Percentiles rank a stretch among this genome's conserved stretches.
These are phyloP conservation scores for Rhodomyrtus tomentosa DNA, from an alignment of 345 rosid genomes.

Conservation along the genomic window DNA sequence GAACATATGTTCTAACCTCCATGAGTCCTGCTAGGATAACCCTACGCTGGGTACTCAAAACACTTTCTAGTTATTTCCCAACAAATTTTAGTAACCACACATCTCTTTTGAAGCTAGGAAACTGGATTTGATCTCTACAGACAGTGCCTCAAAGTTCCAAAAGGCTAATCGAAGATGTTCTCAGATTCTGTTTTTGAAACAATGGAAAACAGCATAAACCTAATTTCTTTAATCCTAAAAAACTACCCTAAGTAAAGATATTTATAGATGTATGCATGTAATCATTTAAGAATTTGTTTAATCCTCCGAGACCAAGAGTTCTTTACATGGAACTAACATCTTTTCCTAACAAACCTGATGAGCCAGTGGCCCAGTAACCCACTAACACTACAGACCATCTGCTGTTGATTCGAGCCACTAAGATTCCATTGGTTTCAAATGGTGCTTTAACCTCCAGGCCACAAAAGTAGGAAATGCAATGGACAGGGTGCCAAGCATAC, in stretches of 20 bases:
- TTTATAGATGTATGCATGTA: neutral
- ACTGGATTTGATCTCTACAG: neutral
- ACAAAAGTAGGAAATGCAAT: neutral
- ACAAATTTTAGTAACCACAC: neutral
- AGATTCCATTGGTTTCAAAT: neutral
- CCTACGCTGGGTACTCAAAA: neutral
- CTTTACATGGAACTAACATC: neutral
- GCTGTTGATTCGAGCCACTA: neutral
- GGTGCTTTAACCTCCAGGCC: neutral
- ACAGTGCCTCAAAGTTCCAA: neutral
- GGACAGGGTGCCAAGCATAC: neutral
- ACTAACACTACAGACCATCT: neutral
- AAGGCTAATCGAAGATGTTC: neutral
- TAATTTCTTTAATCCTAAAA: neutral
- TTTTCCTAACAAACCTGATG: neutral
- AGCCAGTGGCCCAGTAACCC: neutral
- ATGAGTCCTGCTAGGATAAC: neutral
- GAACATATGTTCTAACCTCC: neutral
- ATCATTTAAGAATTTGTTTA: neutral
- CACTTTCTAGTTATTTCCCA: neutral
- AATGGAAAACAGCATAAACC: neutral
- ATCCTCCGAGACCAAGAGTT: neutral
- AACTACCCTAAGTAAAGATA: neutral
- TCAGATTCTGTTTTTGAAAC: neutral
- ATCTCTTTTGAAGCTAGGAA: neutral